Conservation (phyloP, 495 filamentous ascomycete species). For the Beverwykella pulmonaria region DNA sequence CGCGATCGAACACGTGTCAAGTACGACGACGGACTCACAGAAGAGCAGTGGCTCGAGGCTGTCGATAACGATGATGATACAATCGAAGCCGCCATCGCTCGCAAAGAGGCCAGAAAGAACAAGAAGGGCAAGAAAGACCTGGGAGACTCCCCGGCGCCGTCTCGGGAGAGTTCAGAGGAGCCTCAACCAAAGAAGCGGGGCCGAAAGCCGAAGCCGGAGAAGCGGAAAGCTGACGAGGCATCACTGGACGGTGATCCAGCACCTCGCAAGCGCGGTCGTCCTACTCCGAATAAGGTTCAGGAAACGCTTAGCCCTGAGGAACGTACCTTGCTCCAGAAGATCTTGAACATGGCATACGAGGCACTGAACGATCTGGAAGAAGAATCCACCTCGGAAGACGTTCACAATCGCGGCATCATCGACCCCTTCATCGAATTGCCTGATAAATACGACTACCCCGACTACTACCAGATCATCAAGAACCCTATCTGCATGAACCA, state of each 20-base stretch:
- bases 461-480: slow-evolving; percentile 92
- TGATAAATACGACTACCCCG: slow-evolving; percentile 80
- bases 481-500: slow-evolving; percentile 91
- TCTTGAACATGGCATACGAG: slow-evolving; percentile 74
- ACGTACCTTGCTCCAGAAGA: slow-evolving; percentile 69
- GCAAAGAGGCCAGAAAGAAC: slow-evolving; percentile 82
- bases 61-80: slow-evolving; percentile 95
- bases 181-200: slow-evolving; percentile 69
- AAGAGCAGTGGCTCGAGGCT: slow-evolving; percentile 94
- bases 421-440: slow-evolving; percentile 93
- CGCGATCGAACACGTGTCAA: slow-evolving; percentile 90
- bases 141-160: slow-evolving; percentile 76
- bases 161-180: slow-evolving; percentile 77
- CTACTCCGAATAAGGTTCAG: slow-evolving; percentile 58
- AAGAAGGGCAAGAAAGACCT: slow-evolving; percentile 69
- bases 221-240: slow-evolving; percentile 82
- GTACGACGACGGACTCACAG: slow-evolving; percentile 96
- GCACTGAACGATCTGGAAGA: slow-evolving; percentile 77
- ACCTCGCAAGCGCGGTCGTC: slow-evolving; percentile 79
- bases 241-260: slow-evolving; percentile 71
- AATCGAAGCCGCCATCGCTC: slow-evolving; percentile 87
- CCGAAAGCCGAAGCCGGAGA: slow-evolving; percentile 74
- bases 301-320: slow-evolving; percentile 58
- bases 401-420: slow-evolving; percentile 76
- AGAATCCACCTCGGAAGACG: slow-evolving; percentile 58